Evolutionary conservation across 768 basidiomycete species (phyloP).

Genomic region (Suillus sp.): DNA sequence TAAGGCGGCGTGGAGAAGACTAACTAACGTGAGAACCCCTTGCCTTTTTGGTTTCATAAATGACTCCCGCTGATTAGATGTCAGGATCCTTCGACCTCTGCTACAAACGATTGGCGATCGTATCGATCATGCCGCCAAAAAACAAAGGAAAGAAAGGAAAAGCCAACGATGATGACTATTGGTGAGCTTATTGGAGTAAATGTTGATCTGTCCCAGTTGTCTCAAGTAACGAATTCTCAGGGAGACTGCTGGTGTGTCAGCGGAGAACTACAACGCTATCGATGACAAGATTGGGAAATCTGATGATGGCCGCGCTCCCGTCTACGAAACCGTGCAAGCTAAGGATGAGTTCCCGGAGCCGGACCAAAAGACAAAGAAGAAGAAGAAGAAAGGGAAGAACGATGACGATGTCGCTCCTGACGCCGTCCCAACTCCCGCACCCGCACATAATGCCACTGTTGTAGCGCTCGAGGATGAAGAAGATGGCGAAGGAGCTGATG

Average conservation of each 20-base stretch:
- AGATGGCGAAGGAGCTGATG: slow-evolving; percentile 65
- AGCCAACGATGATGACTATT: slow-evolving; percentile 77
- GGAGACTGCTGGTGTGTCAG: slow-evolving; percentile 65
- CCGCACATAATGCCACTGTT: slow-evolving; percentile 29
- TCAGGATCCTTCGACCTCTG: not conserved
- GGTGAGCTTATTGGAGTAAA: slow-evolving; percentile 47
- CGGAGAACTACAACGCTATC: slow-evolving; percentile 43
- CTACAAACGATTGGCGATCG: slow-evolving; percentile 7
- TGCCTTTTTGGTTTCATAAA: too few relatives aligned
- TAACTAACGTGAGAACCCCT: not conserved
- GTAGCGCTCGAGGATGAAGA: slow-evolving; percentile 56
- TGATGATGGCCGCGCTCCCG: slow-evolving; percentile 47
- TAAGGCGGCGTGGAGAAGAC: too few relatives aligned
- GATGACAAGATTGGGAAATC: slow-evolving; percentile 35
- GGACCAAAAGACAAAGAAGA: slow-evolving; percentile 31
- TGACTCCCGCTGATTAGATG: slow-evolving; percentile 11
- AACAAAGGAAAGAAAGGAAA: slow-evolving; percentile 89
- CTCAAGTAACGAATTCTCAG: slow-evolving; percentile 37
- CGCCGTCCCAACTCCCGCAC: slow-evolving; percentile 31
- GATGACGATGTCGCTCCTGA: slow-evolving; percentile 43
- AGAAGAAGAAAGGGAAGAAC: slow-evolving; percentile 65
- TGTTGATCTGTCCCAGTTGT: slow-evolving; percentile 18
- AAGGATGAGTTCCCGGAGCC: slow-evolving; percentile 17
- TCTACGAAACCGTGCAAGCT: slow-evolving; percentile 46
- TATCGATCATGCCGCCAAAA: slow-evolving; percentile 49